Percentiles rank a stretch among this genome's conserved stretches.
Conservation (phyloP, 2,329 filamentous ascomycete genomes). For the Ascochyta koolunga region DNA sequence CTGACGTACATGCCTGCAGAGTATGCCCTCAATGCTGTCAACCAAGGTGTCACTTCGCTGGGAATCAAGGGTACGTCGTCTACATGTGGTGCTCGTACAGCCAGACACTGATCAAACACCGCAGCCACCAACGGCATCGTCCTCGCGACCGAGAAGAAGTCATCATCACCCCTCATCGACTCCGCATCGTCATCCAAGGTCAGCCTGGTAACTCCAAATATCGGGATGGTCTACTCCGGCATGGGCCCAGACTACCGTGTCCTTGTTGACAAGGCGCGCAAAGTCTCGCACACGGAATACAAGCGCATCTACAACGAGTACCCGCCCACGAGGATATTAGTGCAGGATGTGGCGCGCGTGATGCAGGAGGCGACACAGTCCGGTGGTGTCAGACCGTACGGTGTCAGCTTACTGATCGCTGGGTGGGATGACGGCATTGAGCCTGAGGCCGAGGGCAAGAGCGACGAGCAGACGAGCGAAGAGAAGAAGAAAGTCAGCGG, state of each 20-base stretch:
- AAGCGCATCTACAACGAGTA: constrained; percentile 99
- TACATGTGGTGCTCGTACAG: not conserved
- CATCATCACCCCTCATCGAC: constrained; percentile 95
- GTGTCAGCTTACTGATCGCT: constrained; percentile 91
- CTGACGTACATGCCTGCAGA: constrained; percentile 62
- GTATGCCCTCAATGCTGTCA: constrained; percentile 98
- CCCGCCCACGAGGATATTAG: constrained; percentile 98
- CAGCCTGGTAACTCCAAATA: constrained; percentile 97
- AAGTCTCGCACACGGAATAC: constrained; percentile 97
- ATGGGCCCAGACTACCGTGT: constrained; percentile 99
- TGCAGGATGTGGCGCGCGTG: constrained; percentile 95
- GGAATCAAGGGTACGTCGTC: constrained; percentile 85
- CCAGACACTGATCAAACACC: constrained; percentile 8
- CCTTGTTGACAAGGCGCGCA: constrained; percentile 95
- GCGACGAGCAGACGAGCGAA: constrained; percentile 58
- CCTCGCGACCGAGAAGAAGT: constrained; percentile 99
- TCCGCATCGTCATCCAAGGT: constrained; percentile 95
- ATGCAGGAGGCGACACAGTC: constrained; percentile 99
- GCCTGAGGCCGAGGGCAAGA: constrained; percentile 75
- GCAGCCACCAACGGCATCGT: constrained; percentile 98
- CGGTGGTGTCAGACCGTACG: constrained; percentile 95
- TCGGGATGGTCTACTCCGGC: constrained; percentile 98
- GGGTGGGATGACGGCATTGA: constrained; percentile 98
- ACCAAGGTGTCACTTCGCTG: constrained; percentile 97
- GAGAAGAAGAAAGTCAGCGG: constrained; percentile 75